These are phyloP conservation scores for Tremellales sp. DNA, from an alignment of 1,284 basidiomycete species.

Conservation along the genomic window DNA sequence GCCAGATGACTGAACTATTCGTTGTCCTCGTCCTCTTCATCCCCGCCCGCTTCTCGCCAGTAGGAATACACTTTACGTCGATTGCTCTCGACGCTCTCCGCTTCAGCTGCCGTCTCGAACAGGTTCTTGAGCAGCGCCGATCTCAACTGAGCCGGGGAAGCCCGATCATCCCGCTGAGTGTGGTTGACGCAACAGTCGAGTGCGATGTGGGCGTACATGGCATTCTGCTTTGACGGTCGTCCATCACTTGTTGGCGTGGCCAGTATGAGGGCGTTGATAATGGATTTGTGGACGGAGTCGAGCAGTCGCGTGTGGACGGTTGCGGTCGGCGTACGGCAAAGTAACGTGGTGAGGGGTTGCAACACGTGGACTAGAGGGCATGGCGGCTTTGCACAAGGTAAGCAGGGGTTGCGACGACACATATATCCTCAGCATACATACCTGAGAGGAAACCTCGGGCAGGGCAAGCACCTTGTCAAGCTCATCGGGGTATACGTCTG, in stretches of 20 bases:
- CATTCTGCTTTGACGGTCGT: constrained; percentile 46
- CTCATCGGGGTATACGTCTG: constrained; percentile 88
- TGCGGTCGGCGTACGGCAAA: constrained; percentile 36
- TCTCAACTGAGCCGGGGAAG: constrained; percentile 50
- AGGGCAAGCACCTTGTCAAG: constrained; percentile 65
- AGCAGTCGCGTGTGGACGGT: constrained; percentile 43
- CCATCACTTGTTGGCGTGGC: too few species aligned
- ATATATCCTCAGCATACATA: too few species aligned
- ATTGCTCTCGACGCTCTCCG: constrained; percentile 62
- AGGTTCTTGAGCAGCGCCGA: constrained; percentile 60
- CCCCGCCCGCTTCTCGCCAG: constrained; percentile 58
- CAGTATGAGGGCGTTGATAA: constrained; percentile 40
- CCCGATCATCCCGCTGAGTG: constrained; percentile 19
- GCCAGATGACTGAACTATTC: background rate
- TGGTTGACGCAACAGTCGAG: constrained; percentile 19
- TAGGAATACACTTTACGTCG: constrained; percentile 75
- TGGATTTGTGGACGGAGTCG: constrained; percentile 53
- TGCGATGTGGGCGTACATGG: constrained; percentile 31
- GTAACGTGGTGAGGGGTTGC: constrained; percentile 39
- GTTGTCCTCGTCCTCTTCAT: constrained; percentile 39
- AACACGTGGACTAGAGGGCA: constrained; percentile 38
- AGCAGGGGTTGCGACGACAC: too few species aligned
- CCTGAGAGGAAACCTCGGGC: constrained; percentile 31
- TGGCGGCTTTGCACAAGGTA: constrained; percentile 9
- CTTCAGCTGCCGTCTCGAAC: constrained; percentile 67